A percentile compares a stretch with the other conserved stretches of the same genome.
Conservation (phyloP, 2,329 filamentous ascomycete genomes). For the Myriosclerotinia curreyana region DNA sequence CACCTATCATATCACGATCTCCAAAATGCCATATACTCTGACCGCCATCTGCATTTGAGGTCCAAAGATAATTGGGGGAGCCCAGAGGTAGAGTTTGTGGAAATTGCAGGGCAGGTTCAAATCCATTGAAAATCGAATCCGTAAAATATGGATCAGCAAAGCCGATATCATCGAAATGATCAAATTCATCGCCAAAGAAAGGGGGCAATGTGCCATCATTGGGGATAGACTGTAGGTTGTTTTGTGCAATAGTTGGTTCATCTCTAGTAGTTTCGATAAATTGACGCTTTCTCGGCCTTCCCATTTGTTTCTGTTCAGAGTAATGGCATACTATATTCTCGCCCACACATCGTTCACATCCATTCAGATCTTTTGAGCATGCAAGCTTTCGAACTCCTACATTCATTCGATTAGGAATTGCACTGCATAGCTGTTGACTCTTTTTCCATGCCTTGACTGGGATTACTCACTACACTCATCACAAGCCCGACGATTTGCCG, state of each 20-base stretch:
- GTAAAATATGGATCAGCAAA: constrained; percentile 28
- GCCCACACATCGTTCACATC: constrained; percentile 56
- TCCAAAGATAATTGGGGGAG: background rate
- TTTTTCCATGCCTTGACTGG: constrained; percentile 1
- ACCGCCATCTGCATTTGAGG: constrained; percentile 18
- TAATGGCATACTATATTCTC: constrained; percentile 59
- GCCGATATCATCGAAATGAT: constrained; percentile 21
- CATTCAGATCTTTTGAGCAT: constrained; percentile 59
- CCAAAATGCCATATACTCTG: constrained; percentile 31
- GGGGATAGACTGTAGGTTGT: constrained; percentile 13
- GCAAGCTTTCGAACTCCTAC: constrained; percentile 62
- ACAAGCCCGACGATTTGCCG: constrained; percentile 58
- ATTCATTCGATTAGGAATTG: constrained; percentile 29
- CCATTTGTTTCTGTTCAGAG: constrained; percentile 65
- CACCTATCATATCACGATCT: constrained; percentile 23
- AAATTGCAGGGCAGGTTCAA: constrained; percentile 3
- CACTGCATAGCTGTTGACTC: background rate
- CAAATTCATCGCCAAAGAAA: constrained; percentile 21
- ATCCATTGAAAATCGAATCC: constrained; percentile 6
- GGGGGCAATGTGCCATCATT: constrained; percentile 26
- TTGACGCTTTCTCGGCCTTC: constrained; percentile 58
- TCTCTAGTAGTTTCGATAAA: constrained; percentile 34
- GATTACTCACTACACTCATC: constrained; percentile 62
- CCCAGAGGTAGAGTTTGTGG: constrained; percentile 7
- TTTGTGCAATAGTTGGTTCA: constrained; percentile 18